Evolutionary conservation across 495 filamentous ascomycete genomes (phyloP), one percentile per base, ranked within the genome.

Genomic region (Penicillium turbatum): DNA sequence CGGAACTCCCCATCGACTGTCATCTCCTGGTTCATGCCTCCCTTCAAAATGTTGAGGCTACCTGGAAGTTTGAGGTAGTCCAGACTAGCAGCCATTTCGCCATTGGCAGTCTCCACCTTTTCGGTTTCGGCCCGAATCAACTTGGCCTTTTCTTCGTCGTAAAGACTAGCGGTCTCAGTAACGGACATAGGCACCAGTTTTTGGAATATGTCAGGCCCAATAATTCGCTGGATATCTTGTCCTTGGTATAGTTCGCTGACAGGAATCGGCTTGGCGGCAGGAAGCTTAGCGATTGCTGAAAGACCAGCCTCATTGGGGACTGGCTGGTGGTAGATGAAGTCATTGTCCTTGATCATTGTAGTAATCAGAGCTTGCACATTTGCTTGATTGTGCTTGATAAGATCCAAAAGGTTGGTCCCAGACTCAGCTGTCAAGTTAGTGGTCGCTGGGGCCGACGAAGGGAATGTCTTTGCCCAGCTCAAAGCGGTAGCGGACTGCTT

Each of bases 71-170:
- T 88, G 21, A 98, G 74, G 65, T 97, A 97, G 68, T 97, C 93
- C 61, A 98, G 69, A 60, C 90, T 95, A 31, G 95, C 89, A 17
- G 87, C 90, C 89, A 98, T 95, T 68, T 97, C 95, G 56, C 90
- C 84, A 59, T 96, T 90, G 8, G 92, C 92, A 6, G 85, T 81
- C 54, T 97, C 90, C 6, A 93, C 90, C 56, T 87, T 86, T 69
- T 97, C 93, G 2, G 89, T 90, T 67, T 98, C 93, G 2, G 93
- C 95, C 29, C 93, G 83, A 29, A 96, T 84, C 34, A 98, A 73
- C 70, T 97, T 97, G 16, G 95, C 93, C 67, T 97, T 98, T 69
- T 98, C 93, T 71, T 98, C 93, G 63, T 97, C 93, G 66, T 98
- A 98, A 58, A 97, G 73, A 67, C 92, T 97, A 27, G 93, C 93